Conservation (phyloP, 495 filamentous ascomycete genomes). For the Penicillium goetzii region DNA sequence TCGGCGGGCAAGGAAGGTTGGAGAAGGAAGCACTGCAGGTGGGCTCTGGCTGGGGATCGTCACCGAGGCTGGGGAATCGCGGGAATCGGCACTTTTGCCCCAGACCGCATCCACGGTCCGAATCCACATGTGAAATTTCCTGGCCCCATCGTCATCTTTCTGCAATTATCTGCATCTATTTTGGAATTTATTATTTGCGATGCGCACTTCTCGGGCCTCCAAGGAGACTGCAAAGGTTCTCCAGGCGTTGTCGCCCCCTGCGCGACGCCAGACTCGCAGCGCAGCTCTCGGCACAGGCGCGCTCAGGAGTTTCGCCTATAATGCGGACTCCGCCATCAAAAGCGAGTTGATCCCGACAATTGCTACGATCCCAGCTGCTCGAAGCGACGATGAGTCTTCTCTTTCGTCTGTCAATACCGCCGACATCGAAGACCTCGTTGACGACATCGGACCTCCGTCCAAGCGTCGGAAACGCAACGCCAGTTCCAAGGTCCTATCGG, state of each 20-base stretch:
- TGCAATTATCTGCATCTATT: neutral
- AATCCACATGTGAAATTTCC: slow-evolving; percentile 32
- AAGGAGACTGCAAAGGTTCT: slow-evolving; percentile 59
- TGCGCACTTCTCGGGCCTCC: slow-evolving; percentile 66
- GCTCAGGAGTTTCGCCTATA: slow-evolving; percentile 39
- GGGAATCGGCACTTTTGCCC: slow-evolving; percentile 2
- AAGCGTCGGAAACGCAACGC: slow-evolving; percentile 58
- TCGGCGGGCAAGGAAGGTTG: slow-evolving; percentile 7
- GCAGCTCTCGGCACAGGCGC: slow-evolving; percentile 33
- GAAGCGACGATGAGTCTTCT: slow-evolving; percentile 43
- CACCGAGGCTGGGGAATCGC: slow-evolving; percentile 30
- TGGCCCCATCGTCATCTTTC: neutral
- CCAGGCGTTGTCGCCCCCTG: slow-evolving; percentile 48
- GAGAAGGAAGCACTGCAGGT: neutral
- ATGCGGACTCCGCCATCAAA: slow-evolving; percentile 20
- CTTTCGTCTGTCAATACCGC: slow-evolving; percentile 47
- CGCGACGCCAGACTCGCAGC: slow-evolving; percentile 45
- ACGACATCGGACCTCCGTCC: slow-evolving; percentile 30
- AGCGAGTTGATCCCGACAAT: slow-evolving; percentile 19
- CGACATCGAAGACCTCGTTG: slow-evolving; percentile 70
- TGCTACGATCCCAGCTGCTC: slow-evolving; percentile 10
- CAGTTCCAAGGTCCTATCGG: slow-evolving; percentile 12
- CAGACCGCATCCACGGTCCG: slow-evolving; percentile 12
- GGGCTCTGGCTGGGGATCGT: slow-evolving; percentile 12
- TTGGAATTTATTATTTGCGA: slow-evolving; percentile 26